Percentiles rank a stretch among this genome's conserved stretches.
These are phyloP conservation scores for Rhinocladiella mackenziei DNA, from an alignment of 2,329 filamentous ascomycete species.

Conservation along the genomic window DNA sequence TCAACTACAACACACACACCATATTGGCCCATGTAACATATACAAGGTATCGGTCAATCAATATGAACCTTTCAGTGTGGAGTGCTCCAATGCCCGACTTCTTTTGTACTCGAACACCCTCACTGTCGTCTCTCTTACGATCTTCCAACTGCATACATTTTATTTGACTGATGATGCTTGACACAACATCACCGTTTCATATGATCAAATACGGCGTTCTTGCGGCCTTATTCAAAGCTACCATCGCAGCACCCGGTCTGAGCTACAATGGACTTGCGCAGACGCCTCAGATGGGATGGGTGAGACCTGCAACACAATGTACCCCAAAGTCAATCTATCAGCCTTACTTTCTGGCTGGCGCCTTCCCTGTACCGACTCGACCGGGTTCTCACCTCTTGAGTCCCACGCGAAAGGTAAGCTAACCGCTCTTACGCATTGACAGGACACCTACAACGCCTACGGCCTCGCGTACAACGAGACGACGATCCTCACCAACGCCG, in stretches of 20 bases:
- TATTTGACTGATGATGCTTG: too few species aligned
- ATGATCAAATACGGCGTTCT: background rate
- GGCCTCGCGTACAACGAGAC: conserved; percentile 23
- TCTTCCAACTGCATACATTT: background rate
- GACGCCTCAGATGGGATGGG: conserved; percentile 26
- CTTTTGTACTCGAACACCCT: background rate
- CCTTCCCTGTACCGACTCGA: background rate
- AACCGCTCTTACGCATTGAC: background rate
- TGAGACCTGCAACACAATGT: too few species aligned
- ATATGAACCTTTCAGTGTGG: background rate
- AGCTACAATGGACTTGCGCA: conserved; percentile 24
- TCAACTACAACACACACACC: background rate
- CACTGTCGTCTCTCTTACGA: background rate
- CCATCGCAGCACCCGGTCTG: conserved; percentile 8
- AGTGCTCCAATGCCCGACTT: background rate
- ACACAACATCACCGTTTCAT: background rate
- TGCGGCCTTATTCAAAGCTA: background rate
- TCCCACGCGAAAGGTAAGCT: too few species aligned
- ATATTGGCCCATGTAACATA: conserved; percentile 3
- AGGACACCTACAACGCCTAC: conserved; percentile 28
- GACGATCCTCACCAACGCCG: conserved; percentile 23
- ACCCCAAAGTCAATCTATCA: background rate
- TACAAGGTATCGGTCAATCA: background rate
- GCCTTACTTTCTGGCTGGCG: background rate
- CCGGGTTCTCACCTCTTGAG: too few species aligned